A percentile compares a stretch with the other conserved stretches of the same genome.
Evolutionary conservation across 805 yeast species (phyloP).

Genomic region (Lachancea kluyveri): DNA sequence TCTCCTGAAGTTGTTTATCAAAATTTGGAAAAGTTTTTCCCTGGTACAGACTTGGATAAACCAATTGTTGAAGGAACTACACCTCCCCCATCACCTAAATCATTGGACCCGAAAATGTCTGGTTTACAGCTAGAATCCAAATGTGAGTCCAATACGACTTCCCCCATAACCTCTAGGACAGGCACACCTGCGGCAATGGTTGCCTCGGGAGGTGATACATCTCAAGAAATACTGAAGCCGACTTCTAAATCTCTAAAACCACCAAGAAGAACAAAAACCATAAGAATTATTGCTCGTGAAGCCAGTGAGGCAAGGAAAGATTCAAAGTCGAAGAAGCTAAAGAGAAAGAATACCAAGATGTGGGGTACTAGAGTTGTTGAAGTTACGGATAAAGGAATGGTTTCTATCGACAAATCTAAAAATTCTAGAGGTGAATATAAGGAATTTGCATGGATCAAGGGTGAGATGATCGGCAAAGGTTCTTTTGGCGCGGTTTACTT

Average conservation of each 20-base stretch:
- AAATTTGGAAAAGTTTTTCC: slow-evolving; percentile 87
- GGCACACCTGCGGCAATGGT: slow-evolving; percentile 29
- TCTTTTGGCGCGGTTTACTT: slow-evolving; percentile 92
- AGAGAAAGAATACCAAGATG: slow-evolving; percentile 84
- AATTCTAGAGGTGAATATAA: slow-evolving; percentile 63
- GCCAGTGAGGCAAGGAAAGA: slow-evolving; percentile 59
- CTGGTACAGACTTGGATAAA: slow-evolving; percentile 84
- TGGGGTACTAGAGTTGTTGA: slow-evolving; percentile 96
- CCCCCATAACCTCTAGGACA: slow-evolving; percentile 15
- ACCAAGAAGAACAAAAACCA: slow-evolving; percentile 78
- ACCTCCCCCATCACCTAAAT: slow-evolving; percentile 50
- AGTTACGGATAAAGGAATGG: slow-evolving; percentile 67
- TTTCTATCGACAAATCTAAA: slow-evolving; percentile 59
- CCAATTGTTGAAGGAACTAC: slow-evolving; percentile 74
- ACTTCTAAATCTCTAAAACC: slow-evolving; percentile 6
- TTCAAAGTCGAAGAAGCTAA: slow-evolving; percentile 32
- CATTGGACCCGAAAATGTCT: slow-evolving; percentile 14
- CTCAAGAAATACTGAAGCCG: slow-evolving; percentile 6
- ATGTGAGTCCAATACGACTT: slow-evolving; percentile 18
- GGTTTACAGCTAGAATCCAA: neutral
- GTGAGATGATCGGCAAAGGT: slow-evolving; percentile 94
- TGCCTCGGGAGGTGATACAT: slow-evolving; percentile 11
- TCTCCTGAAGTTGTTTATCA: slow-evolving; percentile 91
- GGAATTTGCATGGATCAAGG: slow-evolving; percentile 96
- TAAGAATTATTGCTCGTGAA: slow-evolving; percentile 88